Conservation (phyloP, 345 rosid genomes). For the Noccaea caerulescens region DNA sequence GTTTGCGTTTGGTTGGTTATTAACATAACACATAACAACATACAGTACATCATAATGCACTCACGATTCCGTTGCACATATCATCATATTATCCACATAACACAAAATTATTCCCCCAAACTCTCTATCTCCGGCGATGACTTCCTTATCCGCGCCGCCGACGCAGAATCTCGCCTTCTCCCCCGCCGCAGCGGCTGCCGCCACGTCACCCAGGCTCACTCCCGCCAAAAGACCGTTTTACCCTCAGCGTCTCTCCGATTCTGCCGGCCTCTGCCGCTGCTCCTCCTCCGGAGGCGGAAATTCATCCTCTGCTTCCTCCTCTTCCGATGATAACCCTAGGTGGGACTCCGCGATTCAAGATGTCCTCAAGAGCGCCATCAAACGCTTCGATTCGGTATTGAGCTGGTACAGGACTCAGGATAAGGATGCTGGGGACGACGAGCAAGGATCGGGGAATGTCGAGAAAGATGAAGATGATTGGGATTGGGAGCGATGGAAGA, state of each 20-base stretch:
- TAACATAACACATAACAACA: neutral
- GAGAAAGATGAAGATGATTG: conserved; percentile 48
- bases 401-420: conserved; percentile 42
- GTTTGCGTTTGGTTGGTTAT: conserved; percentile 15
- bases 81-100: conserved; percentile 33
- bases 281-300: conserved; percentile 48
- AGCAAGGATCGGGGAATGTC: conserved; percentile 10
- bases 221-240: conserved; percentile 45
- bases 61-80: conserved; percentile 16
- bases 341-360: conserved; percentile 70
- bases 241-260: conserved; percentile 47
- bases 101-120: conserved; percentile 4
- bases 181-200: conserved; percentile 32
- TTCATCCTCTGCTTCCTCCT: conserved; percentile 39
- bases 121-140: conserved; percentile 46
- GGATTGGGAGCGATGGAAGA: conserved; percentile 94
- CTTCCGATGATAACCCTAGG: conserved; percentile 45
- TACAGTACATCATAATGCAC: neutral
- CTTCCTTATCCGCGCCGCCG: conserved; percentile 62
- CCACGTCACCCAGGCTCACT: conserved; percentile 41
- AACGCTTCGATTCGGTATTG: conserved; percentile 59
- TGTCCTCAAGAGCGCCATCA: conserved; percentile 54
- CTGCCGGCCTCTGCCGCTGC: conserved; percentile 50
- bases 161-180: conserved; percentile 54
- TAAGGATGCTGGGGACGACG: conserved; percentile 27